These are phyloP conservation scores for Phytomonas serpens DNA, from an alignment of 208 protist genomes.

Conservation along the genomic window DNA sequence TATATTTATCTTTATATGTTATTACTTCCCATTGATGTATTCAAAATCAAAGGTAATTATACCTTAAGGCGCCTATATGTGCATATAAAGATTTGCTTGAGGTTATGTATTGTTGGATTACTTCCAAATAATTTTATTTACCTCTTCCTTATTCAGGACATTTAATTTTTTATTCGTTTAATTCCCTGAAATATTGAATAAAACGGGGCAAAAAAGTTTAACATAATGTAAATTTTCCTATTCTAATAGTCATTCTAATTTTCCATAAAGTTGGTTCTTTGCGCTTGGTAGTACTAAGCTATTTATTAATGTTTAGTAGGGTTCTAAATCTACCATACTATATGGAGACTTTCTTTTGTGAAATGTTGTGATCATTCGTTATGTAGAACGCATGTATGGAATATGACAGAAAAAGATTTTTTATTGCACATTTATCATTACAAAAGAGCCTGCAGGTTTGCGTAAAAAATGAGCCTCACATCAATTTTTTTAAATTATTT, in stretches of 20 bases:
- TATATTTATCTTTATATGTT: background rate
- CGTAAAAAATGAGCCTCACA: background rate
- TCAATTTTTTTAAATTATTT: background rate
- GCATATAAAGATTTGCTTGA: background rate
- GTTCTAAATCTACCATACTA: background rate
- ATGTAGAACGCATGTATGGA: background rate
- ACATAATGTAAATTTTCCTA: background rate
- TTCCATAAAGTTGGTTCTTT: background rate
- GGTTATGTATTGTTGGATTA: background rate
- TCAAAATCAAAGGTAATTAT: background rate
- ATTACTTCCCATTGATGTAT: background rate
- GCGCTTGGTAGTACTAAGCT: background rate
- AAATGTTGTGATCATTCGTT: background rate
- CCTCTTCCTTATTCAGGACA: background rate
- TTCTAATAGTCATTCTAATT: constrained; percentile 15
- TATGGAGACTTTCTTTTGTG: background rate
- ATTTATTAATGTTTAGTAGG: background rate
- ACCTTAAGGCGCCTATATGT: background rate
- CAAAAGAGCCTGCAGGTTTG: background rate
- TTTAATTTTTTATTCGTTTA: constrained; percentile 8
- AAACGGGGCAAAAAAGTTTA: constrained; percentile 3
- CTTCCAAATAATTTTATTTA: background rate
- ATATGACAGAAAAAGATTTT: background rate
- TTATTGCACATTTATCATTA: background rate
- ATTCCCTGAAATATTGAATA: background rate